Evolutionary conservation across 2,329 filamentous ascomycete species (phyloP).

Genomic region (Pezicula neosporulosa): DNA sequence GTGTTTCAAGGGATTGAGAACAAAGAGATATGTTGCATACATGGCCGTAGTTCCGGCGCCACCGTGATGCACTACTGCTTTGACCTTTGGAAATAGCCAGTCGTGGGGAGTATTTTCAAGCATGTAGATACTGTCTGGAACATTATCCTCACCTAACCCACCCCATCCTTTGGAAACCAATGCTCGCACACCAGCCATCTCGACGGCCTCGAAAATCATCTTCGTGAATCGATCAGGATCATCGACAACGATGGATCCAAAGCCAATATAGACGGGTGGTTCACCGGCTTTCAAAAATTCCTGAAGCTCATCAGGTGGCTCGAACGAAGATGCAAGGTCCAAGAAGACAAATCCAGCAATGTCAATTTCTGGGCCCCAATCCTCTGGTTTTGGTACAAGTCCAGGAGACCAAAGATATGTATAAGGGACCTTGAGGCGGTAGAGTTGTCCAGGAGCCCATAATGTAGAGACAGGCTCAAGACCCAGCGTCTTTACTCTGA

Average conservation of each 20-base stretch:
- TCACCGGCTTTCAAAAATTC: slow-evolving; percentile 54
- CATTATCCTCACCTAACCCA: slow-evolving; percentile 57
- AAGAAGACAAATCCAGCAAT: slow-evolving; percentile 78
- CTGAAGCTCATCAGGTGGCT: slow-evolving; percentile 51
- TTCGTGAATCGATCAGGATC: slow-evolving; percentile 65
- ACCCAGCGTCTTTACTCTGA: slow-evolving; percentile 64
- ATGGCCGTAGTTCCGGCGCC: slow-evolving; percentile 75
- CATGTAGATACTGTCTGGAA: slow-evolving; percentile 65
- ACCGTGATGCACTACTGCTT: slow-evolving; percentile 70
- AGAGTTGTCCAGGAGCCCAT: slow-evolving; percentile 73
- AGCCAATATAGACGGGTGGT: slow-evolving; percentile 69
- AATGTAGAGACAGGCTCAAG: slow-evolving; percentile 72
- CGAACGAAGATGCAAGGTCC: slow-evolving; percentile 59
- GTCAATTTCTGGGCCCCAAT: slow-evolving; percentile 69
- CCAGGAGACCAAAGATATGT: slow-evolving; percentile 71
- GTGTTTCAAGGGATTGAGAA: too few species aligned
- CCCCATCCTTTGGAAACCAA: slow-evolving; percentile 76
- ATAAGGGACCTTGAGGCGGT: slow-evolving; percentile 70
- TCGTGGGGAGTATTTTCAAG: slow-evolving; percentile 73
- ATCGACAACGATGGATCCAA: slow-evolving; percentile 73
- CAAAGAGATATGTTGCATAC: too few species aligned
- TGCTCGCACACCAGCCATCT: slow-evolving; percentile 63
- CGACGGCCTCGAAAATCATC: slow-evolving; percentile 68
- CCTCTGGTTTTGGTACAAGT: slow-evolving; percentile 62
- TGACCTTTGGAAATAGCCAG: slow-evolving; percentile 69